Evolutionary conservation across 2,329 filamentous ascomycete species (phyloP), one percentile per base, ranked within the genome.

Genomic region (Pseudogymnoascus sp.): DNA sequence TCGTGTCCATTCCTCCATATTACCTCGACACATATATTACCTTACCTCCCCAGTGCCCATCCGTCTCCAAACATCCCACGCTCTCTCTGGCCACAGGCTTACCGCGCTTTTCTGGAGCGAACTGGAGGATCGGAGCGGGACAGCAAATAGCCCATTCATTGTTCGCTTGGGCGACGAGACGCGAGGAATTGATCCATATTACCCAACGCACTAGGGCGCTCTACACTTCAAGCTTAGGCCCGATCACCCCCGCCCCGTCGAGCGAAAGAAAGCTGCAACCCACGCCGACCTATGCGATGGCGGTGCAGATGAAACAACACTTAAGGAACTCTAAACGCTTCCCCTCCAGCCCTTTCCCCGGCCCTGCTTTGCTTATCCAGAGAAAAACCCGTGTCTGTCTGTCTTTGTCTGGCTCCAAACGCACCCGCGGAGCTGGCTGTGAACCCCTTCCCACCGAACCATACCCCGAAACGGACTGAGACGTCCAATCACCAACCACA

Each of bases 21-120:
- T 54, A 32, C 43, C 43, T 32, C 14, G 41, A 50, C 43, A 50
- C 43, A 50, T 50, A 50, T 50, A 50, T 50, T 50, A 30, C 43
- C n/a, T n/a, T n/a, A n/a, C n/a, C 41, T 47, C 25, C 2, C 28
- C 14, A 8, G 20, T 47, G 12, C n/a, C 43, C 43, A 12, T 7
- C 6, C 16, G 14, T 38, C 8, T 50, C 14, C 8, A 50, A n/a
- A n/a, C n/a, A n/a, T 50, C 14, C 43, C 43, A 32, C 43, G 43
- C 14, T 32, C n/a, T n/a, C 7, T 50, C 12, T 11, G 4, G 14
- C 14, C 43, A 22, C 14, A 50, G 25, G 43, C 43, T 30, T 32
- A 32, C 25, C n/a, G n/a, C 12, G 25, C 43, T 30, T 25, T 28
- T 0, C 41, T 14, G 22, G 22, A 50, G 6, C 41, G 22, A 50